Percentiles rank a stretch among this genome's conserved stretches.
phyloP scores from a whole-genome alignment of 768 basidiomycete species.

The Russula sp. region DNA sequence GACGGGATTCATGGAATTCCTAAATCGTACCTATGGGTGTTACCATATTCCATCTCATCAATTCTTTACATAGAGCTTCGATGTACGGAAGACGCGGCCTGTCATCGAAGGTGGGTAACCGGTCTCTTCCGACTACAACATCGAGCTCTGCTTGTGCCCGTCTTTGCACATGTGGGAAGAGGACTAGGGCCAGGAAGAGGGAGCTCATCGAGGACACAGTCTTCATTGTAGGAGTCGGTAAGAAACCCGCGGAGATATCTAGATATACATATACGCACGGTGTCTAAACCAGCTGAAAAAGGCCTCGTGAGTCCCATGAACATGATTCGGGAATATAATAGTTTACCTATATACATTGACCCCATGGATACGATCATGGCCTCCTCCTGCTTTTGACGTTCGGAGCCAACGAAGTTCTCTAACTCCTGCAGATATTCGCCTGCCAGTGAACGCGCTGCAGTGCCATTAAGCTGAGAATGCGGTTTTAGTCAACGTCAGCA shows the following conservation, averaged over 20 bases:
- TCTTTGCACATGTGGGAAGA: conserved; percentile 15
- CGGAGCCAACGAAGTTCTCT: background rate
- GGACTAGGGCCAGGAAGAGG: conserved; percentile 12
- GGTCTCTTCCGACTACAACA: conserved; percentile 31
- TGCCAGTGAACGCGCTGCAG: conserved; percentile 12
- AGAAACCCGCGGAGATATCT: background rate
- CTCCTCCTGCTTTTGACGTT: conserved; percentile 4
- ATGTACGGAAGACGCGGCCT: conserved; percentile 12
- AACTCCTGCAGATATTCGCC: conserved; percentile 6
- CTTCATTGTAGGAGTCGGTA: background rate
- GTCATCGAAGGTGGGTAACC: conserved; percentile 35
- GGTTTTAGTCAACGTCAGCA: background rate
- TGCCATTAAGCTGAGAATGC: conserved; percentile 9
- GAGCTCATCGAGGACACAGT: conserved; percentile 11
- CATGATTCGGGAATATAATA: background rate
- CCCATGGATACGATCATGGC: background rate
- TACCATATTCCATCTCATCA: background rate
- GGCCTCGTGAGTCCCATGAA: background rate
- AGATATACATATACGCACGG: background rate
- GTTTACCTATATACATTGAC: conserved; percentile 6
- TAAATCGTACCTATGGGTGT: conserved; percentile 7
- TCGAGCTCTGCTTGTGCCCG: conserved; percentile 34
- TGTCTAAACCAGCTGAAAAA: conserved; percentile 14
- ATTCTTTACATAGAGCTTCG: background rate
- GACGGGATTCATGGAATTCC: background rate